These are phyloP conservation scores for Lactifluus volemus DNA, from an alignment of 768 basidiomycete genomes.

Conservation along the genomic window DNA sequence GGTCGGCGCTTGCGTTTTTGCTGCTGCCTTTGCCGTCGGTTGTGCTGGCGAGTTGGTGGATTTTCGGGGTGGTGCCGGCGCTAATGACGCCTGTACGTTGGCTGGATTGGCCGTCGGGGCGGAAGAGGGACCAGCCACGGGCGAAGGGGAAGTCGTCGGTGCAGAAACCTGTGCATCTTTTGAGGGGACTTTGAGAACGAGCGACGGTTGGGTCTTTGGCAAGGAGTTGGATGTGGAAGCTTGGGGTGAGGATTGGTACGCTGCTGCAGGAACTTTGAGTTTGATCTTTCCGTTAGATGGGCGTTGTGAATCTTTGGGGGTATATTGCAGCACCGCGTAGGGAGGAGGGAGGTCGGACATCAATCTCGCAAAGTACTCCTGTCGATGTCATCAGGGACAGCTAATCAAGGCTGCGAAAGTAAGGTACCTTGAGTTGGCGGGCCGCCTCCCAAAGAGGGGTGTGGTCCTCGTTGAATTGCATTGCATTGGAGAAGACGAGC, in stretches of 20 bases:
- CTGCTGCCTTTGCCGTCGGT: slow-evolving; percentile 12
- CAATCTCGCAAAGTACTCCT: slow-evolving; percentile 68
- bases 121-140: slow-evolving; percentile 19
- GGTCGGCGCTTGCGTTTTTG: slow-evolving; percentile 14
- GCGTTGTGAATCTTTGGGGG: slow-evolving; percentile 34
- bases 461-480: slow-evolving; percentile 81
- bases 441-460: slow-evolving; percentile 81
- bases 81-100: slow-evolving; percentile 13
- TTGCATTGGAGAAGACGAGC: slow-evolving; percentile 83
- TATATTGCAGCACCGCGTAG: slow-evolving; percentile 53
- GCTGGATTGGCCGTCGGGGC: slow-evolving; percentile 5
- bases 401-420: background rate
- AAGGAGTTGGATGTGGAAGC: slow-evolving; percentile 20
- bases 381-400: slow-evolving; percentile 10
- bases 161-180: slow-evolving; percentile 1
- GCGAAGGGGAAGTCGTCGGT: slow-evolving; percentile 20
- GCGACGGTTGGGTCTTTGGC: slow-evolving; percentile 22
- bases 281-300: slow-evolving; percentile 49
- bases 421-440: slow-evolving; percentile 48
- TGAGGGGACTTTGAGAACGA: slow-evolving; percentile 19
- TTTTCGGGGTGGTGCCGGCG: slow-evolving; percentile 17
- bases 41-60: background rate
- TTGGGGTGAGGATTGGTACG: slow-evolving; percentile 28
- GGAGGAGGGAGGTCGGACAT: slow-evolving; percentile 73
- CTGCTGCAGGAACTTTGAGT: slow-evolving; percentile 49